Conservation (phyloP, 2,329 filamentous ascomycete species). For the Parasarocladium wereldwijsianum region DNA sequence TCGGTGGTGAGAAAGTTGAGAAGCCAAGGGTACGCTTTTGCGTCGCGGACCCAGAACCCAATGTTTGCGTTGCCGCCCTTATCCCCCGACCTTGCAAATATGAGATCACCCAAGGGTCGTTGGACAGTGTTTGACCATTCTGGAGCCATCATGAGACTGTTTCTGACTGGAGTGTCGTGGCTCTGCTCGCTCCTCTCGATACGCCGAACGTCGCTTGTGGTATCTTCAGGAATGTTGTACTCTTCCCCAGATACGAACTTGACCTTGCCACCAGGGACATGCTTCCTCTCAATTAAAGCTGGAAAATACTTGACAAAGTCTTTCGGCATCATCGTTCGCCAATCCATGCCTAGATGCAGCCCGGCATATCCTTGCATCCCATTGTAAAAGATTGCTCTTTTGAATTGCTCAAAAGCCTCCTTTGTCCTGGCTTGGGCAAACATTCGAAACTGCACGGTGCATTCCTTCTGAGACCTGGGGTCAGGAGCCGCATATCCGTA, state of each 20-base stretch:
- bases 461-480: constrained; percentile 17
- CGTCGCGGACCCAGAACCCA: constrained; percentile 20
- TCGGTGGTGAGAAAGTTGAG: constrained; percentile 20
- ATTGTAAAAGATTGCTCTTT: constrained; percentile 12
- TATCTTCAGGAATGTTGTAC: background rate
- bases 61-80: constrained; percentile 20
- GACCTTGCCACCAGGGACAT: constrained; percentile 9
- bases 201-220: too few relatives aligned
- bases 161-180: background rate
- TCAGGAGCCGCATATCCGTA: constrained; percentile 12
- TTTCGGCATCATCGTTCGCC: constrained; percentile 19
- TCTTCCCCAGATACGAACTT: constrained; percentile 9
- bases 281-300: constrained; percentile 8
- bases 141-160: background rate
- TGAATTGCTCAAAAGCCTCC: constrained; percentile 10
- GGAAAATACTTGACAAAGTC: constrained; percentile 19
- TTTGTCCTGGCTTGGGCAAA: constrained; percentile 19
- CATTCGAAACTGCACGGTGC: constrained; percentile 26
- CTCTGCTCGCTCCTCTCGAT: too few relatives aligned
- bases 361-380: constrained; percentile 19
- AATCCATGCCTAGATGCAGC: constrained; percentile 19
- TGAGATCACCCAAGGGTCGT: constrained; percentile 15
- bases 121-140: constrained; percentile 4
- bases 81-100: constrained; percentile 17
- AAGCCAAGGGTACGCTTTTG: constrained; percentile 24